Percentiles rank a stretch among this genome's conserved stretches.
phyloP scores from a whole-genome alignment of 176 grass and related monocot species.

The bread wheat (Triticum aestivum) region DNA sequence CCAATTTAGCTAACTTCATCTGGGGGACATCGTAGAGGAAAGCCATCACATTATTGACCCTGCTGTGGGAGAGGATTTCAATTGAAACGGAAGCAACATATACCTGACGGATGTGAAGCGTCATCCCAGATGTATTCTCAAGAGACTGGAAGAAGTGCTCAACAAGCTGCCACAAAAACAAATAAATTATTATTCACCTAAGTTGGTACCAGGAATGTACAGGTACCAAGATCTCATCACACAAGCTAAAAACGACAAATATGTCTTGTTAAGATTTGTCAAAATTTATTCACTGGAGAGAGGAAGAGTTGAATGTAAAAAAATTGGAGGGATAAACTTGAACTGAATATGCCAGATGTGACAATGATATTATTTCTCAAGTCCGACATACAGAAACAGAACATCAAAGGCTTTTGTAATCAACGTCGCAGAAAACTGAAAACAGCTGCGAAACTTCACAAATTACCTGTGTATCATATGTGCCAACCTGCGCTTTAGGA shows the following conservation, averaged over 20 bases:
- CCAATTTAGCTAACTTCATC: not conserved
- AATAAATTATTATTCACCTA: conserved; percentile 16
- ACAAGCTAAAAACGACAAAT: not conserved
- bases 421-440: not conserved
- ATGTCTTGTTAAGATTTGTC: not conserved
- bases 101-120: conserved; percentile 94
- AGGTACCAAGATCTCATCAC: conserved; percentile 1
- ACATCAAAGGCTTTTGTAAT: not conserved
- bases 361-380: not conserved
- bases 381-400: not conserved
- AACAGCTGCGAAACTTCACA: not conserved
- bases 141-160: conserved; percentile 95
- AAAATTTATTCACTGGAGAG: not conserved
- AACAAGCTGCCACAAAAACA: conserved; percentile 61
- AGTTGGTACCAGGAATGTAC: not conserved
- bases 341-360: not conserved
- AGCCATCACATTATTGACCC: not conserved
- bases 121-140: conserved; percentile 93
- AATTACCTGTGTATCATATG: conserved; percentile 73
- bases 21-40: no score
- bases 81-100: not conserved
- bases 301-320: not conserved
- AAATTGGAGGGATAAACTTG: not conserved
- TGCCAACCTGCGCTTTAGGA: conserved; percentile 54
- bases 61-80: not conserved